These are phyloP conservation scores for Gillenia trifoliata DNA, from an alignment of 306 rosid genomes.

Conservation along the genomic window DNA sequence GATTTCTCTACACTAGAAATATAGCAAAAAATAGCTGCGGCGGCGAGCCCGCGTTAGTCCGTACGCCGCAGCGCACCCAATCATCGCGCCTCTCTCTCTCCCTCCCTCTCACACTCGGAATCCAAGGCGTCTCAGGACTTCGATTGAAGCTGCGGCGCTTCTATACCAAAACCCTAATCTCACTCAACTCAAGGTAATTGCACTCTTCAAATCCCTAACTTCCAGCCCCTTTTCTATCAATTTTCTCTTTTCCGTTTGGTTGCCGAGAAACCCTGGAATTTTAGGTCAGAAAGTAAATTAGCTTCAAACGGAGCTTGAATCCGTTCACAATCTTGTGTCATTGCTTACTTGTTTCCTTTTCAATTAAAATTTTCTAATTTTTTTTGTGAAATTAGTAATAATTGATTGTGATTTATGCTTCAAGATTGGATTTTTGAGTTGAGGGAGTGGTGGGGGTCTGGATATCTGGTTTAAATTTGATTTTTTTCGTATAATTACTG, in stretches of 20 bases:
- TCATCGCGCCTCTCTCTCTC: neutral
- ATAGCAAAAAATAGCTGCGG: neutral
- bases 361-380: neutral
- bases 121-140: neutral
- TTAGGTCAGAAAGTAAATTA: neutral
- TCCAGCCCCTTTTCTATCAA: neutral
- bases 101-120: neutral
- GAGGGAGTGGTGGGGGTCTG: neutral
- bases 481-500: neutral
- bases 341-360: neutral
- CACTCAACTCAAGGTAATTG: slow-evolving; percentile 9
- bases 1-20: neutral
- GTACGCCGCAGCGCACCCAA: slow-evolving; percentile 16
- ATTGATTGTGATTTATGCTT: neutral
- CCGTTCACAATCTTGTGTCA: neutral
- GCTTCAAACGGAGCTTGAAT: neutral
- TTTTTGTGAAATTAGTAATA: neutral
- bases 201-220: slow-evolving; percentile 23
- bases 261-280: slow-evolving; percentile 3
- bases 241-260: neutral
- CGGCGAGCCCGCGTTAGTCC: neutral
- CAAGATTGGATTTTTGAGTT: slow-evolving; percentile 4
- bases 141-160: neutral
- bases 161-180: neutral
- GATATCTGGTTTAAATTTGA: neutral